A percentile compares a stretch with the other conserved stretches of the same genome.
phyloP scores from a whole-genome alignment of 768 basidiomycete genomes.

The Russula earlei region DNA sequence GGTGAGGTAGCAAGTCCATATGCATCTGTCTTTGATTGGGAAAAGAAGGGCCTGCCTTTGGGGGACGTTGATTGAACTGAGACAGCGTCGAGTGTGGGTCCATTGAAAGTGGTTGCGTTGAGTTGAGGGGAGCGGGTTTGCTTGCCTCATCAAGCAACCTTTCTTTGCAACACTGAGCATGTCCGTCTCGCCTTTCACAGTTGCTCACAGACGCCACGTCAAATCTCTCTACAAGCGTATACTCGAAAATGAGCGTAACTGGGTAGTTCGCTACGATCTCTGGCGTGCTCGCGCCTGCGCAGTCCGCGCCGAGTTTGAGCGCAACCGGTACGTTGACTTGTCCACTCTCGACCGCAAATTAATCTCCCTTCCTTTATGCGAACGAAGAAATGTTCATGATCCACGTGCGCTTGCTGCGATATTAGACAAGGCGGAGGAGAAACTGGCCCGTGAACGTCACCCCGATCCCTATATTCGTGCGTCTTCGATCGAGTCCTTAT shows the following conservation, averaged over 20 bases:
- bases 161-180: constrained; percentile 26
- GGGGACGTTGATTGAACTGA: constrained; percentile 66
- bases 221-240: constrained; percentile 87
- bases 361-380: not conserved
- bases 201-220: constrained; percentile 74
- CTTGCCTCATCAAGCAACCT: not conserved
- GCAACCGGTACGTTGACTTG: constrained; percentile 56
- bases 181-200: constrained; percentile 55
- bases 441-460: constrained; percentile 57
- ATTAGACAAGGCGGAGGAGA: constrained; percentile 70
- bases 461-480: constrained; percentile 89
- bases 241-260: constrained; percentile 81
- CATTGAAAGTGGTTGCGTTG: constrained; percentile 34
- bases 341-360: constrained; percentile 5
- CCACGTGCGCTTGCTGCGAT: constrained; percentile 74
- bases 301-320: constrained; percentile 89
- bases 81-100: constrained; percentile 69
- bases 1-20: constrained; percentile 29
- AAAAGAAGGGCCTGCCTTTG: constrained; percentile 53
- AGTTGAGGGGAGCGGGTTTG: not conserved
- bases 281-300: constrained; percentile 81
- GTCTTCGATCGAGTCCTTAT: not conserved
- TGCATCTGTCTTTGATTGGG: constrained; percentile 39
- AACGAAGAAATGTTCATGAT: constrained; percentile 71
- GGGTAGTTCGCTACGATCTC: constrained; percentile 76